Conservation (phyloP, 208 protist species). For the Phytomonas serpens region DNA sequence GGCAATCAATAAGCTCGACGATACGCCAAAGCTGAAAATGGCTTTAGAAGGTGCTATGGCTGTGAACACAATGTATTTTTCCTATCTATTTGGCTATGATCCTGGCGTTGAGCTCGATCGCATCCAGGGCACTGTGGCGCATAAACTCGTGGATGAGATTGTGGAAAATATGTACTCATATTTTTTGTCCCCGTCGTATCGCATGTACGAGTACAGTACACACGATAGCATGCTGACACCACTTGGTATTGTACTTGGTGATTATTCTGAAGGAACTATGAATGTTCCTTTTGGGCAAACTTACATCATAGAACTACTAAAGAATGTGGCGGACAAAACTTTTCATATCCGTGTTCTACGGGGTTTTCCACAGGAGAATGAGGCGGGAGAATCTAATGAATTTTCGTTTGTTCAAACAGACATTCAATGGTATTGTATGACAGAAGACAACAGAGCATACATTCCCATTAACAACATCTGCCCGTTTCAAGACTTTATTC, state of each 20-base stretch:
- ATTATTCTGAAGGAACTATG: conserved; percentile 28
- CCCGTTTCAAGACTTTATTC: conserved; percentile 43
- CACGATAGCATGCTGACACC: conserved; percentile 44
- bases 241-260: conserved; percentile 40
- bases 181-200: conserved; percentile 29
- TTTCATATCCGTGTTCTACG: conserved; percentile 50
- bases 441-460: conserved; percentile 19
- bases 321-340: conserved; percentile 27
- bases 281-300: conserved; percentile 31
- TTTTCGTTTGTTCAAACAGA: conserved; percentile 4
- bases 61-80: conserved; percentile 14
- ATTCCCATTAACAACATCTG: conserved; percentile 26
- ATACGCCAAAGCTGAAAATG: conserved; percentile 20
- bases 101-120: conserved; percentile 16
- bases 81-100: conserved; percentile 31
- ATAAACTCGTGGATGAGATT: conserved; percentile 38
- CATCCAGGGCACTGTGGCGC: conserved; percentile 26
- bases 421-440: conserved; percentile 26
- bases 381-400: conserved; percentile 19
- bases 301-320: conserved; percentile 55
- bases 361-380: conserved; percentile 20
- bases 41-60: conserved; percentile 12
- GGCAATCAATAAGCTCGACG: conserved; percentile 17
- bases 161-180: conserved; percentile 33
- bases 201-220: conserved; percentile 58